Base-by-base conservation (phyloP, 2,329 filamentous ascomycete species). In the Pyrenochaeta sp. region DNA sequence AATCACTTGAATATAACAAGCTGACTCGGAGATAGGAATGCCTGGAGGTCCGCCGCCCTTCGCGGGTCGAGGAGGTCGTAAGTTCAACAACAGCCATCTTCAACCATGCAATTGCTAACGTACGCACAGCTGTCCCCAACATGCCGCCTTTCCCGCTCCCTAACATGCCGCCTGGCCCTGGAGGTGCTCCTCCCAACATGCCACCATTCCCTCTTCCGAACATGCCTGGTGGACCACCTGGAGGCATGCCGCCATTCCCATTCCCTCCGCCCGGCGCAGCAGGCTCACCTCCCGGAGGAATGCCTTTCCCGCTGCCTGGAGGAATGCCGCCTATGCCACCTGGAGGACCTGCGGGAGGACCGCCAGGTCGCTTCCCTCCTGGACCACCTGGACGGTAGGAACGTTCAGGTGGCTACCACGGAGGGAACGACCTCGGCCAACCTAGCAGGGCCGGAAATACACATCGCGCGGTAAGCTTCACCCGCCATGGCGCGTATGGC, bases 21-120 rank as follows among this genome's bases (percentile, higher is more conserved):
- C 48, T 62, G 37, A 63, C 30, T 10, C 11, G 7, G 13, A 3
- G 7, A n/a, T 24, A 63, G 63, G 61, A 24, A 65, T 66, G 63
- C 65, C 65, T 10, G 68, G 67, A 45, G 62, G 68, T 44, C 71
- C 69, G 31, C 69, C 72, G 17, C 72, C 70, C 1, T 72, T 72
- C 48, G 71, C 72, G 59, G 72, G 69, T 37, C 70, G 67, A n/a
- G 71, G 72, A 53, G 70, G 68, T 45, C 69, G 63, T 70, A 58
- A 60, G 68, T 67, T 6, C 21, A 26, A 7, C 6, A 4, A 32
- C 20, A 21, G 1, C 7, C 7, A 24, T 11, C 11, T 15, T 35
- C 10, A 20, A 34, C 22, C 18, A 23, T 20, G 31, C 8, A 9
- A 9, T 41, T 26, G n/a, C 44, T 48, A 41, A 45, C 30, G 6